Evolutionary conservation across 257 asterid genomes (phyloP), one percentile per base, ranked within the genome.

Genomic region (Schizonepeta tenuifolia): DNA sequence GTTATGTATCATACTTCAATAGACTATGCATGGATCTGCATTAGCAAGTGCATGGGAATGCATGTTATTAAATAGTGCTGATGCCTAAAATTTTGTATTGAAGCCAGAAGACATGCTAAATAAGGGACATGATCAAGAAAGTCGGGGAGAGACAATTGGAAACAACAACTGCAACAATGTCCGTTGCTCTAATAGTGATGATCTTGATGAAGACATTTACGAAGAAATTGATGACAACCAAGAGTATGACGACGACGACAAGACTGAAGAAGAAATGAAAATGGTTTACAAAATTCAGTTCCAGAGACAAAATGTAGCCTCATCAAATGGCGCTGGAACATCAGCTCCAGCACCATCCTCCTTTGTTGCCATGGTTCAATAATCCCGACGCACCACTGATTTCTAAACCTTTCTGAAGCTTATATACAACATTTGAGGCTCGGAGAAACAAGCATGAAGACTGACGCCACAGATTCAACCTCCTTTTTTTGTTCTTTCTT

Each of bases 21-120:
- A 38, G 43, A 38, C 11, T 38, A 38, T 9, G 12, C 3, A 38
- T 38, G 43, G 6, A 36, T 36, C 41, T 36, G 41, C 11, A 36
- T 36, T 17, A 35, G 18, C 64, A 53, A 36, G 54, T 46, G 55
- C 65, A 49, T 50, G 69, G 8, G 10, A 35, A 58, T 28, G 17
- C 36, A 31, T 65, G 44, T 66, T 43, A 28, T 38, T 53, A 78
- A 68, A 65, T 68, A 80, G 75, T 66, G 76, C 74, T 76, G 76
- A 80, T 72, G 40, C 26, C 62, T 65, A 66, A 62, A 36, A 38
- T 56, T 72, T 67, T 80, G 78, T 53, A 75, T 75, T 80, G 84
- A 80, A 80, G 84, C 84, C 84, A 80, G 84, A 71, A 80, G 84
- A 68, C 84, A 80, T 54, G 65, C 66, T 80, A 69, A 69, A 50